Base-by-base conservation (phyloP, 2,329 filamentous ascomycete genomes). In the Curvularia verruculosa region DNA sequence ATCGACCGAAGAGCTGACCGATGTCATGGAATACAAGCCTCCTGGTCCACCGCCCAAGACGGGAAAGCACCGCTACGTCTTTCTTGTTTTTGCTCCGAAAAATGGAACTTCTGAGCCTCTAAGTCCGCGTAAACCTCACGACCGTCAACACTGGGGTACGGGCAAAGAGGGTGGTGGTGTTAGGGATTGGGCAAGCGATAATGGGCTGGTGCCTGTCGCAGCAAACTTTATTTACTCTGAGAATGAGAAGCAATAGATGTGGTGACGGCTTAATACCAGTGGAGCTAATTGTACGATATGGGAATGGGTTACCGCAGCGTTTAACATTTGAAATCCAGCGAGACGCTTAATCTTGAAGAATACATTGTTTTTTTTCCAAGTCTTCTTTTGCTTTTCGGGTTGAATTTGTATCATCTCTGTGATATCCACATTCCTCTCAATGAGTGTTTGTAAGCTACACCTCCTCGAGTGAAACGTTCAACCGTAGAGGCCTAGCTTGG, bases 61-160 rank as follows among this genome's bases (percentile, higher is more conserved):
- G 0, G 83, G 83, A 2, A 81, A 81, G 64, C 84, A 86, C 64
- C 77, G 84, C 51, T 86, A 86, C 67, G 81, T 86, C 3, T 84
- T 86, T 60, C 73, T 85, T 4, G 76, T 83, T 6, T 75, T 85
- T 54, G 79, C 70, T 62, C 79, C 74, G 13, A 69, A 58, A 54
- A 82, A 82, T 52, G 76, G 78, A 7, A 81, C 80, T 8, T 77
- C 67, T 12, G 73, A 77, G 52, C 61, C 65, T 19, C 52, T 82
- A 48, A 66, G 79, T 58, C 61, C 85, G 57, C 79, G 70, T 15
- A 77, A 71, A 56, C 84, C 84, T 0, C 70, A 74, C 48, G 77
- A 82, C n/a, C 71, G 83, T 34, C 75, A 81, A 70, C 81, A 84
- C 67, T 86, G 84, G 84, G 84, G 84, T 0, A 83, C 79, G 58